A percentile compares a stretch with the other conserved stretches of the same genome.
Conservation (phyloP, 2,329 filamentous ascomycete species). For the Chalaropsis ovoidea region DNA sequence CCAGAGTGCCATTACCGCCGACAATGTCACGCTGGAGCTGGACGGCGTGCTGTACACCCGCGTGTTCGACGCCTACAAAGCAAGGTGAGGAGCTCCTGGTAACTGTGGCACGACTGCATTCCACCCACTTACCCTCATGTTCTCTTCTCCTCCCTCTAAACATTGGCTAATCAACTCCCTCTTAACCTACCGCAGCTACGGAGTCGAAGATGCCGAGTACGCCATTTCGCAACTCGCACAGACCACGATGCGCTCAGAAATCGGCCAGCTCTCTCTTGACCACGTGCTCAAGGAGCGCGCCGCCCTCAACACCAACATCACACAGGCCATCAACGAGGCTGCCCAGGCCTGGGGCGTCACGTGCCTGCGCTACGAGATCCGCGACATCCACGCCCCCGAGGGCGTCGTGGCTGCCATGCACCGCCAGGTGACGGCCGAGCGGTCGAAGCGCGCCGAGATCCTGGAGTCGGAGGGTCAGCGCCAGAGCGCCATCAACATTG, state of each 20-base stretch:
- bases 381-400: slow-evolving; percentile 91
- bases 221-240: slow-evolving; percentile 96
- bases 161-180: slow-evolving; percentile 9
- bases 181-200: slow-evolving; percentile 57
- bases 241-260: slow-evolving; percentile 97
- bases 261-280: slow-evolving; percentile 89
- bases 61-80: slow-evolving; percentile 97
- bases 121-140: not conserved
- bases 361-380: slow-evolving; percentile 93
- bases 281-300: slow-evolving; percentile 96
- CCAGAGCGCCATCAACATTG: slow-evolving; percentile 97
- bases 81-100: slow-evolving; percentile 51
- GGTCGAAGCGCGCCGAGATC: slow-evolving; percentile 95
- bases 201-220: slow-evolving; percentile 96
- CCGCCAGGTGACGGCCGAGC: slow-evolving; percentile 91
- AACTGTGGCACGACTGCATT: not conserved
- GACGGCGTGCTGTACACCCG: slow-evolving; percentile 93
- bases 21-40: slow-evolving; percentile 94
- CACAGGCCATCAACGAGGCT: slow-evolving; percentile 96
- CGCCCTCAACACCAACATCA: slow-evolving; percentile 94
- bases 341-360: slow-evolving; percentile 94
- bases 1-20: slow-evolving; percentile 94
- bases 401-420: slow-evolving; percentile 97
- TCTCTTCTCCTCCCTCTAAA: not conserved
- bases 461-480: slow-evolving; percentile 93